Conservation (phyloP, 2,329 filamentous ascomycete species). For the Fusarium vanettenii region DNA sequence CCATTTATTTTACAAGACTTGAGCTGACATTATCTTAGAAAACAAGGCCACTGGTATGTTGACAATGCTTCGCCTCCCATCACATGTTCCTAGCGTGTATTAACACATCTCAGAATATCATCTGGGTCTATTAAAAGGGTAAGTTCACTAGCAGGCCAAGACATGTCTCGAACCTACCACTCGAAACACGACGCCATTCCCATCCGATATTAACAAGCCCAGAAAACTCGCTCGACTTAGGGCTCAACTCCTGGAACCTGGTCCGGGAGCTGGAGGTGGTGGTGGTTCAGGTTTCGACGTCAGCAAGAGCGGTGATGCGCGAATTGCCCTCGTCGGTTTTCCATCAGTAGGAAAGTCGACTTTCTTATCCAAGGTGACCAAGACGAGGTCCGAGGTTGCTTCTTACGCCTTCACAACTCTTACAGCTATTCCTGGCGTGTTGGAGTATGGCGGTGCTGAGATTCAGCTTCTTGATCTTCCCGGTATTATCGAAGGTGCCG, state of each 20-base stretch:
- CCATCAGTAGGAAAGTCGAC: conserved; percentile 99
- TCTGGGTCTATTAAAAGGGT: conserved; percentile 97
- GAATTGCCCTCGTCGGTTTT: conserved; percentile 98
- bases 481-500: conserved; percentile 96
- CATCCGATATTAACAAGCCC: conserved; percentile 11
- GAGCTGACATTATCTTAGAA: conserved; percentile 66
- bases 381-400: conserved; percentile 95
- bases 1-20: neutral
- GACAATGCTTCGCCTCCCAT: neutral
- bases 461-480: conserved; percentile 98
- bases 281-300: conserved; percentile 91
- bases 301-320: conserved; percentile 94
- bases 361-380: conserved; percentile 98
- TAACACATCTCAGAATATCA: conserved; percentile 81
- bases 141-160: conserved; percentile 40
- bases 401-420: conserved; percentile 98
- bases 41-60: conserved; percentile 97
- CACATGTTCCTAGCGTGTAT: conserved; percentile 1
- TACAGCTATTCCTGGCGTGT: conserved; percentile 95
- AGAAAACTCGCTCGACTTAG: conserved; percentile 96
- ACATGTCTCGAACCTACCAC: neutral
- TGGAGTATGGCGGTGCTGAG: conserved; percentile 97
- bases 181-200: neutral
- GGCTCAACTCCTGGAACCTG: conserved; percentile 93
- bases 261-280: conserved; percentile 79